These are phyloP conservation scores for Ophiocordyceps camponoti-leonardi DNA, from an alignment of 2,329 filamentous ascomycete species.

Conservation along the genomic window DNA sequence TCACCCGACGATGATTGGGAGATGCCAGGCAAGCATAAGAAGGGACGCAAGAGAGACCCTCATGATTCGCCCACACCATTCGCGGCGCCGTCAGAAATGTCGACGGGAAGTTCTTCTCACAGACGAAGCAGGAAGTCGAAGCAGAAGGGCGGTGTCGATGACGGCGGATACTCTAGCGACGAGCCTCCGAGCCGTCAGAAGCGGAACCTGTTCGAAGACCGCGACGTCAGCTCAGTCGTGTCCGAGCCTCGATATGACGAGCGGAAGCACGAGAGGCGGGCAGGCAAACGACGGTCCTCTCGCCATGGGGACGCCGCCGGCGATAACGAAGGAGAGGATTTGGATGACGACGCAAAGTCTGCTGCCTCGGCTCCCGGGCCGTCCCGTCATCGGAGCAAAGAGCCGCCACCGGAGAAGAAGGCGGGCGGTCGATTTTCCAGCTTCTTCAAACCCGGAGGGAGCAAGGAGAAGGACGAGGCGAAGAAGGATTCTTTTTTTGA, in stretches of 20 bases:
- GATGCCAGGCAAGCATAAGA: conserved; percentile 13
- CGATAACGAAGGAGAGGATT: conserved; percentile 16
- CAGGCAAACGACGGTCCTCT: conserved; percentile 8
- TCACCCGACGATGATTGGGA: conserved; percentile 15
- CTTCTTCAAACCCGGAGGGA: conserved; percentile 26
- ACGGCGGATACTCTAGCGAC: conserved; percentile 15
- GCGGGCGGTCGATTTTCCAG: conserved; percentile 29
- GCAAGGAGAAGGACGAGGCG: conserved; percentile 14
- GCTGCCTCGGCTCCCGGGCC: conserved; percentile 15
- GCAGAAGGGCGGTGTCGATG: conserved; percentile 17
- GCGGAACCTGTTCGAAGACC: conserved; percentile 23
- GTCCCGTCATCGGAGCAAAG: conserved; percentile 16
- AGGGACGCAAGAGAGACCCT: conserved; percentile 17
- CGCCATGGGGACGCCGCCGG: conserved; percentile 14
- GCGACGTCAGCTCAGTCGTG: conserved; percentile 30
- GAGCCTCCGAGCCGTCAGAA: conserved; percentile 20
- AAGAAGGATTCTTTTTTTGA: conserved; percentile 49
- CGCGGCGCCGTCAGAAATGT: conserved; percentile 18
- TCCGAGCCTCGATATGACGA: conserved; percentile 23
- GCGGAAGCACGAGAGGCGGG: conserved; percentile 15
- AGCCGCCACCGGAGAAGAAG: conserved; percentile 17
- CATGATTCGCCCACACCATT: conserved; percentile 16
- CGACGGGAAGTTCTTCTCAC: conserved; percentile 16
- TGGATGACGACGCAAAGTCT: conserved; percentile 21
- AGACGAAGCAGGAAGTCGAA: conserved; percentile 23